Base-by-base conservation (phyloP, 2,329 filamentous ascomycete species). In the Gnomoniopsis smithogilvyi region DNA sequence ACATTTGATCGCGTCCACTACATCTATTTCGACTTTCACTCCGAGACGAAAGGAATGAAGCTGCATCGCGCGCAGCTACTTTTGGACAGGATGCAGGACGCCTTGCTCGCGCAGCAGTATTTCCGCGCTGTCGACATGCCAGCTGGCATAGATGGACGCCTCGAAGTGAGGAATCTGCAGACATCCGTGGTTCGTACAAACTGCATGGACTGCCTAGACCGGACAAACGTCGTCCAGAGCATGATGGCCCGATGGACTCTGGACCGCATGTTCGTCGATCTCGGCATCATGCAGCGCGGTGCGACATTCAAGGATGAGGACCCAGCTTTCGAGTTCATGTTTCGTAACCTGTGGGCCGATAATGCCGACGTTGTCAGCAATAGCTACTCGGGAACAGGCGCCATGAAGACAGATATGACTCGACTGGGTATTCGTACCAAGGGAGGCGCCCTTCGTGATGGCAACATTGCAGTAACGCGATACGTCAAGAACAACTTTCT, bases 141-240 rank as follows among this genome's bases (percentile, higher is more conserved):
- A 2, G 90, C 86, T 47, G 84, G 85, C 66, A 72, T 80, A 52
- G 81, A 87, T 60, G 90, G 89, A 33, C 85, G 84, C 19, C 81
- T 97, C 14, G 94, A 98, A 67, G 85, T 92, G 36, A 87, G 92
- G 64, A 88, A 85, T 62, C 82, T 85, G 64, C 95, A 99, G 79
- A 91, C 87, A 1, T 92, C 91, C 62, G 93, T 98, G 17, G 93
- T 99, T 64, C 88, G 95, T 56, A 97, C 95, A 43, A 99, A 99
- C 73, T 99, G 95, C 77, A 99, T 99, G 95, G 95, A 99, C 75
- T 99, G 96, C 66, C 84, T 99, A 15, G 95, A 99, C 74, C 90
- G 95, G 55, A 99, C 95, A 55, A 99, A 99, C 68, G 93, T 99
- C 7, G 92, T 99, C 3, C 95, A 99, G 76, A 96, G 92, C 73